Evolutionary conservation across 805 yeast species (phyloP), one percentile per base, ranked within the genome.

Genomic region (Soucietia sequanensis): DNA sequence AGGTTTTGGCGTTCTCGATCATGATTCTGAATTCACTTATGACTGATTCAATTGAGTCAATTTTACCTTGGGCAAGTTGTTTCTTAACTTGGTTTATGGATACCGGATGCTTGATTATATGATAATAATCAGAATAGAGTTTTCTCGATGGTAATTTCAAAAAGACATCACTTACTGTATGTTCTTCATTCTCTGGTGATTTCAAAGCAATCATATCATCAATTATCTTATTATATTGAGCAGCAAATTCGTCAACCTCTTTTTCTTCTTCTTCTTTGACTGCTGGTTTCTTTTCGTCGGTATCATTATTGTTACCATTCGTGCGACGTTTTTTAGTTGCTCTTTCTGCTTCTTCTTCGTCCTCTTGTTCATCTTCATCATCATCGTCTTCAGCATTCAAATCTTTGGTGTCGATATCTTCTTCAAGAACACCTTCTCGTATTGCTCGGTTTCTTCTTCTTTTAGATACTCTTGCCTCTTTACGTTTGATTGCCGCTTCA

Each of bases 121-220:
- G 65, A 54, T 83, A 91, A 57, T 91, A 91, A 59, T 91, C 97
- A 0, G 96, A 93, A 56, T 88, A 91, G 35, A 78, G 54, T 55
- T 76, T 75, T 43, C 75, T 74, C 0, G 90, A 74, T 3, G 98
- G 98, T 34, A 84, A 65, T 30, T 71, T 76, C 48, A 78, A 54
- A 62, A 90, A 90, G 11, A 65, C 52, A 20, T 65, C 71, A 5
- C 55, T 41, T 2, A 58, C 44, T 30, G 46, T 47, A 37, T 65
- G 72, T 10, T 65, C 70, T 9, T 14, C 15, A 39, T 65, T 69
- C 13, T 62, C 65, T 40, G 62, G 76, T 44, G 75, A 80, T 32
- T 43, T 60, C 35, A 70, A 55, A 27, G 58, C 57, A 26, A 58
- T 42, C 37, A 75, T 52, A 28, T 67, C 72, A 6, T 71, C 71